phyloP scores from a whole-genome alignment of 2,329 filamentous ascomycete genomes.

The Neopestalotiopsis rosae region DNA sequence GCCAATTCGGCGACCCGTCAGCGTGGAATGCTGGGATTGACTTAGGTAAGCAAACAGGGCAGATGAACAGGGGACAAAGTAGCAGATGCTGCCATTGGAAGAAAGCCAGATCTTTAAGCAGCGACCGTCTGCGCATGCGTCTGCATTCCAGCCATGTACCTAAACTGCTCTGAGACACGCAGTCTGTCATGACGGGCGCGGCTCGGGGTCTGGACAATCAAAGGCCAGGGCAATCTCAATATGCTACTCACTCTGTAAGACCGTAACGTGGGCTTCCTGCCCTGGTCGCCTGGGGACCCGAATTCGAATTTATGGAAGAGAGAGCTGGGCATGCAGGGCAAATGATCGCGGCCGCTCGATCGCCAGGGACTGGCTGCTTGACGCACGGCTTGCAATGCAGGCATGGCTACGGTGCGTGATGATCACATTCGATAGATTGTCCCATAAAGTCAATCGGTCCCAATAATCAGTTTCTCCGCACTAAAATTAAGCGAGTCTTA shows the following conservation, averaged over 20 bases:
- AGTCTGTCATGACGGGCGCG: background rate
- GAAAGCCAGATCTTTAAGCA: background rate
- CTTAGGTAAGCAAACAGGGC: background rate
- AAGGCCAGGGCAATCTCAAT: background rate
- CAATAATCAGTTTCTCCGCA: background rate
- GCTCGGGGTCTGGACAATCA: background rate
- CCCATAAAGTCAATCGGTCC: background rate
- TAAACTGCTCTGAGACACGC: background rate
- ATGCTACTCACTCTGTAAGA: background rate
- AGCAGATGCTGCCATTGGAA: background rate
- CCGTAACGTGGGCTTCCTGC: background rate
- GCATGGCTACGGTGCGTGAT: no score
- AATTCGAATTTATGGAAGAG: background rate
- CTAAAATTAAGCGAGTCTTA: background rate
- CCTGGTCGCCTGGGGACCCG: background rate
- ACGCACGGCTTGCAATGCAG: background rate
- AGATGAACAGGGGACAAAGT: background rate
- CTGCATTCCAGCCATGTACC: no score
- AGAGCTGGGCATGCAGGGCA: background rate
- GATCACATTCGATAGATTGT: background rate
- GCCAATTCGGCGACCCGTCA: background rate
- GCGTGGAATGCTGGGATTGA: background rate
- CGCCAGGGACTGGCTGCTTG: background rate
- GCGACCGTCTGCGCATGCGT: no score
- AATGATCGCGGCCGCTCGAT: background rate